Evolutionary conservation across 148 eudicot genomes (phyloP).

Genomic region (Mesembryanthemum crystallinum): DNA sequence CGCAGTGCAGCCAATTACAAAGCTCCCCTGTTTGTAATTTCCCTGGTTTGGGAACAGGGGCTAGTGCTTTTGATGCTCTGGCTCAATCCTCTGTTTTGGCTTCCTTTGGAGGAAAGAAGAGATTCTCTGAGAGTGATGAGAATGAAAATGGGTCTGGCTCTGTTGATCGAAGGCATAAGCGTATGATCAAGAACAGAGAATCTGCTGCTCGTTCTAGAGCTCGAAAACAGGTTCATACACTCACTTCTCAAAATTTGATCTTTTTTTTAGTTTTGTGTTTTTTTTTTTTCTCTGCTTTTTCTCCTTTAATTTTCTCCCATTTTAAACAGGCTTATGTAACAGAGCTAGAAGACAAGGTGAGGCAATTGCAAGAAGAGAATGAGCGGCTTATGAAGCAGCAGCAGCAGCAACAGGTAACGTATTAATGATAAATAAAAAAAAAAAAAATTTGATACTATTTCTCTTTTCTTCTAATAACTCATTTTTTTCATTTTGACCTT

Average conservation of each 20-base stretch:
- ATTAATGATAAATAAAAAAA: too few relatives aligned
- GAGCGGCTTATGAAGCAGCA: constrained; percentile 40
- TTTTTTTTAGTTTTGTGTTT: background rate
- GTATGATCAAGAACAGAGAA: constrained; percentile 59
- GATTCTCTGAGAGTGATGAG: constrained; percentile 12
- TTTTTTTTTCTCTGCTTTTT: background rate
- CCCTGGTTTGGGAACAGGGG: background rate
- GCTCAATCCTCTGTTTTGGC: constrained; percentile 16
- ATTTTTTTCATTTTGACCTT: background rate
- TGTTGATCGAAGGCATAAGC: constrained; percentile 35
- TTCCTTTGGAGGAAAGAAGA: constrained; percentile 24
- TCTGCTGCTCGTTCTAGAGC: constrained; percentile 61
- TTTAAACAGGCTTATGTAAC: constrained; percentile 47
- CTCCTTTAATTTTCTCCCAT: background rate
- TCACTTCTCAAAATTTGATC: too few relatives aligned
- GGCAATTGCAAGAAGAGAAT: constrained; percentile 43
- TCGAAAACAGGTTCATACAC: constrained; percentile 53
- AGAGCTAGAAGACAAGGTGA: constrained; percentile 51
- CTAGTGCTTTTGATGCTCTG: constrained; percentile 23
- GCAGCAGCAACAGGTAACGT: constrained; percentile 41
- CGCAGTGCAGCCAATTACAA: background rate
- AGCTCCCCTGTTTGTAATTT: background rate
- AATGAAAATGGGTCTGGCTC: background rate
- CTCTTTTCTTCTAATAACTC: background rate
- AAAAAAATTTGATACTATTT: background rate